Evolutionary conservation across 371 early-diverging fungal species (phyloP).

Genomic region (Lichtheimia hyalospora): DNA sequence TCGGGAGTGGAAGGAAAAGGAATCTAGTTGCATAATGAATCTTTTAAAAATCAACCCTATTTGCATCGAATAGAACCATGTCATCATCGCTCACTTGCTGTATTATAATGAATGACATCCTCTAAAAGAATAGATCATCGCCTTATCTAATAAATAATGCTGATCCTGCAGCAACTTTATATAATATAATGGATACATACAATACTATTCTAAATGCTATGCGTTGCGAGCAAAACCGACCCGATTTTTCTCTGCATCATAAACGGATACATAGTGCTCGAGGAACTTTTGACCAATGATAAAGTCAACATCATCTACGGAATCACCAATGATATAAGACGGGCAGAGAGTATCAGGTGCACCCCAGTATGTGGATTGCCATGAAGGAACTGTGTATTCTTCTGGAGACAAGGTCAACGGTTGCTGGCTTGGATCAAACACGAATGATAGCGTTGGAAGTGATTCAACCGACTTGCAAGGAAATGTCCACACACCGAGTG

Average conservation of each 20-base stretch:
- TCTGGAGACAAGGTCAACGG: constrained; percentile 9
- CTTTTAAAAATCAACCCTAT: no score
- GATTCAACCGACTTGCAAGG: constrained; percentile 6
- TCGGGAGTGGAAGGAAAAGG: neutral
- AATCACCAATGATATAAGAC: constrained; percentile 3
- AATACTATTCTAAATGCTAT: neutral
- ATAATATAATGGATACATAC: no score
- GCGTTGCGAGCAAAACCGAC: constrained; percentile 21
- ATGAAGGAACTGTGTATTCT: constrained; percentile 17
- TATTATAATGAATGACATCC: no score
- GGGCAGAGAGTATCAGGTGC: constrained; percentile 1
- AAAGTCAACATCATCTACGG: constrained; percentile 9
- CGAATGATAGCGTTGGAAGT: constrained; percentile 5
- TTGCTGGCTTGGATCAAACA: neutral
- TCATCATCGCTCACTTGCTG: no score
- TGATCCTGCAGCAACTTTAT: no score
- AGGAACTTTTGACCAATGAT: constrained; percentile 37
- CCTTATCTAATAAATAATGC: no score
- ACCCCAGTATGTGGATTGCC: constrained; percentile 15
- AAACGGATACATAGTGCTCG: constrained; percentile 32
- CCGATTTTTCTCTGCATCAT: constrained; percentile 21
- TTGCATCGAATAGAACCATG: no score
- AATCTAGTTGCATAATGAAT: no score
- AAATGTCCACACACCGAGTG: constrained; percentile 5
- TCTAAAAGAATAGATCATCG: no score